Base-by-base conservation (phyloP, 2,329 filamentous ascomycete species). In the Paracorniculantispora psalliotae region DNA sequence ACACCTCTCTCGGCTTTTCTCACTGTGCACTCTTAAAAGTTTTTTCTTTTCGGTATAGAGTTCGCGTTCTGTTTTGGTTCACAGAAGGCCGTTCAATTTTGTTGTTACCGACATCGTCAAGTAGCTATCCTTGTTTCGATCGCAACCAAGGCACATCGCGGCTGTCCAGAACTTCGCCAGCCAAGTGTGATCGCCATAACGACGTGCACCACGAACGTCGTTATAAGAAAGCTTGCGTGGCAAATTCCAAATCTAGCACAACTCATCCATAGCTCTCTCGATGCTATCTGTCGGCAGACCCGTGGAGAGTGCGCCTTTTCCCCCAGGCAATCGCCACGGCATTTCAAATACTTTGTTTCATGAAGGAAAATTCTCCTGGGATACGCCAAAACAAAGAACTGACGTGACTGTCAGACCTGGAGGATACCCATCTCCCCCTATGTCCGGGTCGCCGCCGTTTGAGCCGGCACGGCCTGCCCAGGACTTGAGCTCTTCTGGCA, bases 371-470 rank as follows among this genome's bases (percentile, higher is more conserved):
- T 58, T 68, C 63, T 64, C 62, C 44, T 66, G 68, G 66, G 82
- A 75, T 75, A 78, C 76, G 77, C 77, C 72, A 79, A 81, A 79
- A 75, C 75, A 69, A 67, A 67, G 67, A 64, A 63, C 64, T 77
- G 77, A 81, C 75, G 75, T 78, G 76, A 79, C 77, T 79, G 77
- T 79, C 76, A 79, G 77, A 68, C 77, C 77, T 69, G 78, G 78
- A 79, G 82, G 81, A 71, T 88, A 88, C 76, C 85, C 85, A 72
- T 88, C 86, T 80, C 85, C 86, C 77, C 86, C 86, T 80, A 88
- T 88, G 86, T 88, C 86, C 79, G 84, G 83, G 71, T 87, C 85
- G 78, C 83, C 85, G 68, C 80, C 80, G 67, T 76, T 81, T 67
- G 81, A 83, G 73, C 77, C 79, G 71, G 85, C 51, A 23, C 28